Conservation (phyloP, 2,329 filamentous ascomycete genomes). For the Aspergillus aculeatinus region DNA sequence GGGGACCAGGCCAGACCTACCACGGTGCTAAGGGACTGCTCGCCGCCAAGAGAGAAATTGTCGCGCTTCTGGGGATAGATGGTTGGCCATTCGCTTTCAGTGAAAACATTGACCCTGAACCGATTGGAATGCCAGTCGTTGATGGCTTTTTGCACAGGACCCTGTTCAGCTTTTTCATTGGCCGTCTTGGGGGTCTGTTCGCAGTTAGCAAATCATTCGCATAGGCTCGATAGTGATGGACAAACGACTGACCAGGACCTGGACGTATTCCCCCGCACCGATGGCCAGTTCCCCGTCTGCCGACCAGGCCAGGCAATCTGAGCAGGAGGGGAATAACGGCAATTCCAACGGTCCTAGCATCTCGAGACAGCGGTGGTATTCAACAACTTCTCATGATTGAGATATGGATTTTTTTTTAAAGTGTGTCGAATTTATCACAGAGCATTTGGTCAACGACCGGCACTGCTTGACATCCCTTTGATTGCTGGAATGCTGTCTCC, state of each 20-base stretch:
- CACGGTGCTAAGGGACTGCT: constrained; percentile 55
- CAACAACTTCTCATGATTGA: background rate
- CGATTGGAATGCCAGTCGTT: constrained; percentile 39
- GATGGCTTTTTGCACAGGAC: constrained; percentile 23
- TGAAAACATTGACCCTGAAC: constrained; percentile 55
- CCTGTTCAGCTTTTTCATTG: constrained; percentile 19
- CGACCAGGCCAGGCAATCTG: constrained; percentile 59
- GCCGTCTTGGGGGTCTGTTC: constrained; percentile 30
- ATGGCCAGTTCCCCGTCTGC: constrained; percentile 58
- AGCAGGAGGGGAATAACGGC: constrained; percentile 51
- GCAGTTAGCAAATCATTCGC: constrained; percentile 9
- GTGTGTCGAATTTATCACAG: background rate
- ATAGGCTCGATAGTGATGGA: constrained; percentile 6
- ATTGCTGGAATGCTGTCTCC: background rate
- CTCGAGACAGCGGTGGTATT: background rate
- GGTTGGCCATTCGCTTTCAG: constrained; percentile 49
- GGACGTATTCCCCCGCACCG: constrained; percentile 55
- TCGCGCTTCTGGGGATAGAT: constrained; percentile 48
- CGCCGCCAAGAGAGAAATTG: constrained; percentile 58
- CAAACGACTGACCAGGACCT: constrained; percentile 48
- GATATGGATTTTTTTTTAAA: background rate
- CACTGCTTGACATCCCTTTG: background rate
- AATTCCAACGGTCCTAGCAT: constrained; percentile 36
- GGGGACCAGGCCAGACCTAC: constrained; percentile 57
- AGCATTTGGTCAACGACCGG: background rate